A percentile compares a stretch with the other conserved stretches of the same genome.
These are phyloP conservation scores for Monascus ruber DNA, from an alignment of 2,329 filamentous ascomycete species.

Conservation along the genomic window DNA sequence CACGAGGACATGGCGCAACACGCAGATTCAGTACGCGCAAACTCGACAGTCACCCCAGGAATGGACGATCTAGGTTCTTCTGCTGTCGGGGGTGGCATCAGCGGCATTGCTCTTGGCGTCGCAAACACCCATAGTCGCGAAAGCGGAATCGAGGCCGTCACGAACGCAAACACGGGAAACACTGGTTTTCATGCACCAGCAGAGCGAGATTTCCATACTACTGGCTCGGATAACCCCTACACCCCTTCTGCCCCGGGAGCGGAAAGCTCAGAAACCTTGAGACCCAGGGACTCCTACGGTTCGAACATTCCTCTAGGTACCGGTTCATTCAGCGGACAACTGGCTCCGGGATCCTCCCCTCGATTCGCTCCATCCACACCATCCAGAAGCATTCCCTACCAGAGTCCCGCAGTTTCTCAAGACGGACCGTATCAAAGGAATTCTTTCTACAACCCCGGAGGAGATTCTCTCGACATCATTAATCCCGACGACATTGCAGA, in stretches of 20 bases:
- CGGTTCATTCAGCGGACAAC: slow-evolving; percentile 19
- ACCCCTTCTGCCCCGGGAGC: slow-evolving; percentile 14
- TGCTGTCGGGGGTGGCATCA: slow-evolving; percentile 53
- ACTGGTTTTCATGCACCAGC: slow-evolving; percentile 17
- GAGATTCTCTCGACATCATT: slow-evolving; percentile 44
- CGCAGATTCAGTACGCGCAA: slow-evolving; percentile 21
- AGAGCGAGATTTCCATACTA: slow-evolving; percentile 24
- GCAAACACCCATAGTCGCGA: slow-evolving; percentile 54
- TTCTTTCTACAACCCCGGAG: slow-evolving; percentile 39
- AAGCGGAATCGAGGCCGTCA: slow-evolving; percentile 53
- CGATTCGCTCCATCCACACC: slow-evolving; percentile 16
- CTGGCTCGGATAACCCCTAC: slow-evolving; percentile 28
- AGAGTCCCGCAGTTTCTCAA: slow-evolving; percentile 28
- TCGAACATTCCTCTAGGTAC: slow-evolving; percentile 26
- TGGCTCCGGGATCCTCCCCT: slow-evolving; percentile 24
- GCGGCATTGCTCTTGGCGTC: slow-evolving; percentile 55
- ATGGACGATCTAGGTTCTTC: slow-evolving; percentile 56
- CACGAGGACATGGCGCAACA: slow-evolving; percentile 9
- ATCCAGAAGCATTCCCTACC: slow-evolving; percentile 36
- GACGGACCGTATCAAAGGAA: slow-evolving; percentile 59
- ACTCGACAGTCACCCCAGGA: slow-evolving; percentile 44
- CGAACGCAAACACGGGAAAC: slow-evolving; percentile 22
- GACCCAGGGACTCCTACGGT: slow-evolving; percentile 29
- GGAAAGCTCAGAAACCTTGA: slow-evolving; percentile 13
- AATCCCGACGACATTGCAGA: slow-evolving; percentile 74